phyloP scores from a whole-genome alignment of 208 protist species.

The Trichomonas gallinae region DNA sequence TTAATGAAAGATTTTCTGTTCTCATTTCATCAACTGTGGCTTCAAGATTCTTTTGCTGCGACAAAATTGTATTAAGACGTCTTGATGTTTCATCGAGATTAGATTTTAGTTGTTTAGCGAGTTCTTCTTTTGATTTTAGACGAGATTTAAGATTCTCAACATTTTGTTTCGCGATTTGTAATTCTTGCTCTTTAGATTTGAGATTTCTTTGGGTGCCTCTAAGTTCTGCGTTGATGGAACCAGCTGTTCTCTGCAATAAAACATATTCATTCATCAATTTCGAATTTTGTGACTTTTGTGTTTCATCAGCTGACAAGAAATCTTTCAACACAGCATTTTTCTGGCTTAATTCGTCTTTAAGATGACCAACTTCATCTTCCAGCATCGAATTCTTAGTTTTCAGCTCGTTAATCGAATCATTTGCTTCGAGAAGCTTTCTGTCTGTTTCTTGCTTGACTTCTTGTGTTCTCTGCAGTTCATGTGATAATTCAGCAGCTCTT shows the following conservation, averaged over 20 bases:
- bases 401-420: background rate
- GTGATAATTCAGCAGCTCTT: background rate
- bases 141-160: background rate
- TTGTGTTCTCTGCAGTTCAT: background rate
- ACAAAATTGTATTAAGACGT: background rate
- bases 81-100: background rate
- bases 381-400: background rate
- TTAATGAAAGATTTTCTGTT: background rate
- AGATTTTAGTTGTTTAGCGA: background rate
- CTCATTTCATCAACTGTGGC: background rate
- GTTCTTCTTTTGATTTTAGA: background rate
- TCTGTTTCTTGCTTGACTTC: background rate
- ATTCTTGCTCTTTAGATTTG: background rate
- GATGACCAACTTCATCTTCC: background rate
- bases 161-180: background rate
- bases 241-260: background rate
- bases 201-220: background rate
- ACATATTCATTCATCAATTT: background rate
- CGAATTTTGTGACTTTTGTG: background rate
- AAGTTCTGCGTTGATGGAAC: background rate
- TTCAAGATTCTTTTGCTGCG: background rate
- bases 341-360: background rate
- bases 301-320: background rate
- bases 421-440: background rate
- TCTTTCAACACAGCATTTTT: background rate